These are phyloP conservation scores for Gnomoniopsis smithogilvyi DNA, from an alignment of 2,329 filamentous ascomycete species.

Conservation along the genomic window DNA sequence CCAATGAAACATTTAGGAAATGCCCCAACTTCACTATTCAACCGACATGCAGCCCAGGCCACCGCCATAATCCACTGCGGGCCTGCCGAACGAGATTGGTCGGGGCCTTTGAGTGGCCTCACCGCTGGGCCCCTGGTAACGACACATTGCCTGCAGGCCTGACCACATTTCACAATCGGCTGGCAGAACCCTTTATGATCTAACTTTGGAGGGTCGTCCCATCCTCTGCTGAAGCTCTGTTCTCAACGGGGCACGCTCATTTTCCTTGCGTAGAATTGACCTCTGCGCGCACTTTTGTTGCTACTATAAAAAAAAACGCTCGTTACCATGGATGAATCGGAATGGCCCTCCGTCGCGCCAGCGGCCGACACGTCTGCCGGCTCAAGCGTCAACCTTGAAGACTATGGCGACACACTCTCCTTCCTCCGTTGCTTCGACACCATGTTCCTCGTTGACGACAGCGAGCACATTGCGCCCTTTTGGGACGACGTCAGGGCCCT, in stretches of 20 bases:
- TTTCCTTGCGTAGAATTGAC: not conserved
- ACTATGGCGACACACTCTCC: conserved; percentile 17
- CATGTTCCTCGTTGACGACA: conserved; percentile 19
- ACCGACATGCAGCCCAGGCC: not conserved
- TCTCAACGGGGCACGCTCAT: not conserved
- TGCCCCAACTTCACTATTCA: not conserved
- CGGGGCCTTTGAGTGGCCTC: not conserved
- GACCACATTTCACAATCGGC: not conserved
- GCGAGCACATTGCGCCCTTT: conserved; percentile 16
- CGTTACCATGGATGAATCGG: conserved; percentile 1
- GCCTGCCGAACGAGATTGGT: not conserved
- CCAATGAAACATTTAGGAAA: not conserved
- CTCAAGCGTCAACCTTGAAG: conserved; percentile 13
- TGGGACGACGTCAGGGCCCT: conserved; percentile 17
- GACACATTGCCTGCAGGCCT: conserved; percentile 1
- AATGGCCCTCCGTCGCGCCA: conserved; percentile 12
- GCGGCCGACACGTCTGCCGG: conserved; percentile 5
- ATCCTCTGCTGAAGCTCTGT: not conserved
- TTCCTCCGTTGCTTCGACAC: conserved; percentile 20
- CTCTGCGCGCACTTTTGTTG: not conserved
- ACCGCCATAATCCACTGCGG: not conserved
- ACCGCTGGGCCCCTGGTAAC: not conserved
- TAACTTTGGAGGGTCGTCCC: not conserved
- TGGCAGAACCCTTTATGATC: not conserved
- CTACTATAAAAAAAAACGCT: not conserved